Base-by-base conservation (phyloP, 2,329 filamentous ascomycete genomes). In the Fusarium sp. region DNA sequence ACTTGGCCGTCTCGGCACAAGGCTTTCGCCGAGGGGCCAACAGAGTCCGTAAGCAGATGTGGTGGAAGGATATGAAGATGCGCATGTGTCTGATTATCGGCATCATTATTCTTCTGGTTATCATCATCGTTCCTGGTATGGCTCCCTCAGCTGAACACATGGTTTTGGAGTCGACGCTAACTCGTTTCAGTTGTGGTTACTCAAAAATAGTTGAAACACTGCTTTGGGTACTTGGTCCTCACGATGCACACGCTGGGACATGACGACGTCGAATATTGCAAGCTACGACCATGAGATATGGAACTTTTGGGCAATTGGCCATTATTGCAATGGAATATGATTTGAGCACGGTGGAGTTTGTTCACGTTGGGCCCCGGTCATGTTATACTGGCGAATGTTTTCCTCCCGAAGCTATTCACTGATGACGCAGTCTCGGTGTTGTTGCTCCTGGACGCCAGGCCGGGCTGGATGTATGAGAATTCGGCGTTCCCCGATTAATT, bases 61-160 rank as follows among this genome's bases (percentile, higher is more conserved):
- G 94, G 94, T 98, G 93, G 94, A 98, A 98, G 86, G 94, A 98
- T 75, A 96, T 97, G 92, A 98, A 98, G 88, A 99, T 99, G 95
- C 89, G 95, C 78, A 95, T 97, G 84, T 98, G 94, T 80, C 83
- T 99, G 70, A 90, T 96, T 74, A 84, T 88, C 57, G 95, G 93
- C 72, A 90, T 99, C 78, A 90, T 98, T 76, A 85, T 98, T 69
- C 84, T 99, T 70, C 85, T 99, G 68, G 81, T 96, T 70, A 86
- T 99, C 77, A 98, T 99, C 76, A 95, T 99, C 73, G 88, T 98
- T 70, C 95, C 95, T 69, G 92, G 94, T 97, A 87, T 31, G 75
- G 65, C 10, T 10, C 15, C n/a, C 13, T 9, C n/a, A 10, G 8
- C 7, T 8, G 10, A 19, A 15, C 46, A 13, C 5, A 17, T 25